Conservation (phyloP, 208 protist genomes). For the Trypanosomatidae sp. region DNA sequence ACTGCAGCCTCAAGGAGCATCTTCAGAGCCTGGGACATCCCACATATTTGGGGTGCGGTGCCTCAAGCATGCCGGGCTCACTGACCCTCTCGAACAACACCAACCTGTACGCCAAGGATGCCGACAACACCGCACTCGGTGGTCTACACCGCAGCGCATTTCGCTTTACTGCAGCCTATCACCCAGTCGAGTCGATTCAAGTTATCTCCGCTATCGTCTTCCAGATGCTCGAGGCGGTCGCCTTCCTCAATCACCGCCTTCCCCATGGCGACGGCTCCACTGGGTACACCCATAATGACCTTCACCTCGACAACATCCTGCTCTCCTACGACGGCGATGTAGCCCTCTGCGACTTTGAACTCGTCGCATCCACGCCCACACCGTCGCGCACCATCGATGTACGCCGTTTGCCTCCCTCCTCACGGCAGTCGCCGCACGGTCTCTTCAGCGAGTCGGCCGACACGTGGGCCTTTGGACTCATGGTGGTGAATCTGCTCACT, state of each 20-base stretch:
- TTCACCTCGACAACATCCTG: slow-evolving; percentile 83
- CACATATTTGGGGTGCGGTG: neutral
- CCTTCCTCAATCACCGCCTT: slow-evolving; percentile 52
- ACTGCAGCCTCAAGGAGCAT: slow-evolving; percentile 68
- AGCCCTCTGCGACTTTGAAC: slow-evolving; percentile 86
- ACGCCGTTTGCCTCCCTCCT: slow-evolving; percentile 49
- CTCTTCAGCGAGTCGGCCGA: slow-evolving; percentile 59
- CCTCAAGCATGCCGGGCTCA: neutral
- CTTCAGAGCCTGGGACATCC: slow-evolving; percentile 23
- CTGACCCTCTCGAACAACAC: neutral
- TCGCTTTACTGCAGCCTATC: slow-evolving; percentile 26
- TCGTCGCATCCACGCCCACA: slow-evolving; percentile 46
- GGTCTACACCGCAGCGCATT: neutral
- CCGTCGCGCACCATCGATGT: slow-evolving; percentile 11
- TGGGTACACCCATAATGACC: slow-evolving; percentile 84
- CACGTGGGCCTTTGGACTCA: slow-evolving; percentile 66
- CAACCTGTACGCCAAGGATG: slow-evolving; percentile 9
- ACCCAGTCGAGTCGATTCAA: slow-evolving; percentile 32
- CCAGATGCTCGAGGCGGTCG: slow-evolving; percentile 65
- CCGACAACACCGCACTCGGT: neutral
- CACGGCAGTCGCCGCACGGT: slow-evolving; percentile 65
- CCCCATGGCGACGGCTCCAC: slow-evolving; percentile 42
- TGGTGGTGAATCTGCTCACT: slow-evolving; percentile 67
- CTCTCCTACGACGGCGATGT: slow-evolving; percentile 44
- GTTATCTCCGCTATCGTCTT: slow-evolving; percentile 62